Evolutionary conservation across 2,329 filamentous ascomycete species (phyloP), one percentile per base, ranked within the genome.

Genomic region (Lomentospora prolificans): DNA sequence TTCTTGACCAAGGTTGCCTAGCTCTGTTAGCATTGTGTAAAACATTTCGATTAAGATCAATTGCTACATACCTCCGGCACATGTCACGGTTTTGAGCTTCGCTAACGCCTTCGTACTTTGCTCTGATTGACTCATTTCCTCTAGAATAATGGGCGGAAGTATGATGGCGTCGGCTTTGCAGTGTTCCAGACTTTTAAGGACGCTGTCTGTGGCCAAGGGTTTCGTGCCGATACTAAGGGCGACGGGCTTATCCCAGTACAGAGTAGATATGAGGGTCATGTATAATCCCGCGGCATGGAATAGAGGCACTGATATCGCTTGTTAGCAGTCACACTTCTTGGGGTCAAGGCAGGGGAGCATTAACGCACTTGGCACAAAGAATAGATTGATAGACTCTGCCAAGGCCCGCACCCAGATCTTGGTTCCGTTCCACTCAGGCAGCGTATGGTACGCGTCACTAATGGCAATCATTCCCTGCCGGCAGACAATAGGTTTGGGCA

Each of bases 401-500:
- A 33, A 44, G 17, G 50, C 44, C 17, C 54, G 39, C 10, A 55
- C 33, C 12, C 60, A 64, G 12, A 60, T 53, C 33, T 53, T 53
- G 3, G 56, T 53, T 1, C 64, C 65, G 14, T 66, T 30, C 54
- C 64, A 65, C 3, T 61, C 57, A 0, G 61, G 62, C 1, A 66
- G 36, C 3, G 62, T 51, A 24, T 65, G 65, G 27, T 63, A 64
- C 2, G 54, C 59, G 55, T 77, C 72, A 3, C 55, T 58, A 17
- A 69, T 61, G 1, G 69, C 64, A 12, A 72, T 9, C 63, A 71
- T 66, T 12, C 74, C 74, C 4, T 73, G 67, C 3, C 62, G 61
- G 19, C 65, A 61, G 8, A 72, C 58, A n/a, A 78, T 66, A 2
- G 74, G 74, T 60, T 75, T 76, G 0, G 75, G 75, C 3, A 75